phyloP scores from a whole-genome alignment of 2,329 filamentous ascomycete species.

The Aspergillus pseudonomiae region DNA sequence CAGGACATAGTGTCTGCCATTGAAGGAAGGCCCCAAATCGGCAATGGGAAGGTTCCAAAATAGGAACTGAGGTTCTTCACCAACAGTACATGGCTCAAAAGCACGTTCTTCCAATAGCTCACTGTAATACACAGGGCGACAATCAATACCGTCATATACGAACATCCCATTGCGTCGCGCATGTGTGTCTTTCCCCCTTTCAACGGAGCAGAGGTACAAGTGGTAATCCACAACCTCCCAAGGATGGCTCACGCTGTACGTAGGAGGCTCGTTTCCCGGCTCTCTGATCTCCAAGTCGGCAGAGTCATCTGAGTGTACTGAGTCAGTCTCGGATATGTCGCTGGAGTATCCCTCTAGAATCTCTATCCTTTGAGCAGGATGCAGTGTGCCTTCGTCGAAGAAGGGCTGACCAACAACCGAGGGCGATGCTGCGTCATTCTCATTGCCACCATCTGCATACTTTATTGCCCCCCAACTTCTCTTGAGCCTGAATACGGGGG shows the following conservation, averaged over 20 bases:
- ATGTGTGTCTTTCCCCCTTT: constrained; percentile 22
- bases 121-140: constrained; percentile 25
- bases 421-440: constrained; percentile 1
- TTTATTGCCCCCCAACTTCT: constrained; percentile 18
- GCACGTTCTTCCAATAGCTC: constrained; percentile 22
- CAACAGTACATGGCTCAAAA: constrained; percentile 15
- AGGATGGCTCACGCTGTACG: constrained; percentile 27
- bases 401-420: background rate
- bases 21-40: constrained; percentile 17
- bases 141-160: constrained; percentile 30
- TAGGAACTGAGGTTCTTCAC: constrained; percentile 21
- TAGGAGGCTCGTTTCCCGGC: constrained; percentile 5
- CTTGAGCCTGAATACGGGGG: constrained; percentile 24
- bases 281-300: background rate
- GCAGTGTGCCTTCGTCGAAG: constrained; percentile 2
- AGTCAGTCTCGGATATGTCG: constrained; percentile 7
- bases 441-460: constrained; percentile 8
- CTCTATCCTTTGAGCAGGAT: constrained; percentile 7
- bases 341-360: constrained; percentile 7
- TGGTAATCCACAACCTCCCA: constrained; percentile 38
- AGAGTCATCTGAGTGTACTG: constrained; percentile 4
- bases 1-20: constrained; percentile 29
- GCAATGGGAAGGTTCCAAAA: constrained; percentile 30
- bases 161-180: constrained; percentile 26
- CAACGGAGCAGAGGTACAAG: constrained; percentile 33